Percentiles rank a stretch among this genome's conserved stretches.
Conservation (phyloP, 1,284 basidiomycete species). For the Boletus semigastroideus region DNA sequence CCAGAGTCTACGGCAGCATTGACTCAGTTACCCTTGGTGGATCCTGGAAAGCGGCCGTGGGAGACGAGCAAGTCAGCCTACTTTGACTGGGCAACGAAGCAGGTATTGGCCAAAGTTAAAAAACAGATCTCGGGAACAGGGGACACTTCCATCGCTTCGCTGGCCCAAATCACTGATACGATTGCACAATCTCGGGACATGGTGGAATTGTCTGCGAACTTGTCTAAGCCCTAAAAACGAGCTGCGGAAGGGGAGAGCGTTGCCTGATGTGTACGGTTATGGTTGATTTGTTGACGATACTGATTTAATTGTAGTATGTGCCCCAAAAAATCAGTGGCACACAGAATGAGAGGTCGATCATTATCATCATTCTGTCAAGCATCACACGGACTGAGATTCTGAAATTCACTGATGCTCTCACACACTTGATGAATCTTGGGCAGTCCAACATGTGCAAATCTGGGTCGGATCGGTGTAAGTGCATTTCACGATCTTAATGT, state of each 20-base stretch:
- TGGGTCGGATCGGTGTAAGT: background rate
- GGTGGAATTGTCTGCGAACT: slow-evolving; percentile 17
- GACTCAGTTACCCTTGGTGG: slow-evolving; percentile 39
- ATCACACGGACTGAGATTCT: background rate
- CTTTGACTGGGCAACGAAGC: slow-evolving; percentile 62
- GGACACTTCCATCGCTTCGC: slow-evolving; percentile 28
- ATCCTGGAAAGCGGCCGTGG: slow-evolving; percentile 70
- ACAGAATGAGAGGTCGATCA: background rate
- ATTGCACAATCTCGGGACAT: slow-evolving; percentile 37
- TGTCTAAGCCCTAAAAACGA: background rate
- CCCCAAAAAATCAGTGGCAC: no score
- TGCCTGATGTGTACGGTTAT: background rate
- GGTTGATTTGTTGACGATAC: background rate
- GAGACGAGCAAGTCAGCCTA: slow-evolving; percentile 68
- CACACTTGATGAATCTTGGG: background rate
- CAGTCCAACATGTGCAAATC: background rate
- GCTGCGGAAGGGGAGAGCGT: background rate
- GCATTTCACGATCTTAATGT: background rate
- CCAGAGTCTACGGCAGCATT: slow-evolving; percentile 42
- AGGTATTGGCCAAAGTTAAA: slow-evolving; percentile 50
- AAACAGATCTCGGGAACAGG: slow-evolving; percentile 35
- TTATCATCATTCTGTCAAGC: background rate
- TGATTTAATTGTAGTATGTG: no score
- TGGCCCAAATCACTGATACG: slow-evolving; percentile 24
- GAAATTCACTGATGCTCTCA: background rate